Base-by-base conservation (phyloP, 306 rosid species). In the Acacia melanoxylon region DNA sequence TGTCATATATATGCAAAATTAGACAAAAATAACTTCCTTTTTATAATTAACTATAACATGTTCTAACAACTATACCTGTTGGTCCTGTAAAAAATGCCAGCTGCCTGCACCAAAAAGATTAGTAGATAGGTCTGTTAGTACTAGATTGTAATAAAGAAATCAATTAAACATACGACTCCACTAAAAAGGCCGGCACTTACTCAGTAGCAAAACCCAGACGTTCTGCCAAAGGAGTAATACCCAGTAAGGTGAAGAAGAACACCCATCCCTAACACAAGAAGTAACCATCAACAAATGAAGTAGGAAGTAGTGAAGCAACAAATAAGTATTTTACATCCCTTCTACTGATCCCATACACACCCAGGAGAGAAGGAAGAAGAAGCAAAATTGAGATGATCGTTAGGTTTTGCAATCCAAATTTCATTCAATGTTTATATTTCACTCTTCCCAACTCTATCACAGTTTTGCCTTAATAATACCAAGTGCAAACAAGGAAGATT, bases 61-160 rank as follows among this genome's bases (percentile, higher is more conserved):
- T 25, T 31, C 0, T 2, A 27, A 37, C 48, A n/a, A n/a, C 6
- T 10, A 24, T 84, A 94, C 98, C 98, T 86, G 97, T 92, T 24
- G 98, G 92, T 62, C 98, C 98, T 0, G 98, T 94, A 87, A 59
- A 94, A 84, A 88, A 90, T n/a, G 97, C 94, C 49, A 94, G 98
- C 76, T 94, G 98, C 90, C 98, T 94, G 94, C 81, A 84, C 22
- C 27, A 70, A 31, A 67, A 37, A 74, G 78, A 80, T 6, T 12
- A 74, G 42, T 62, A 81, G 74, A 75, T 20, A 1, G 31, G 42
- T 24, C 7, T 33, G 41, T 88, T 72, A 85, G 77, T 65, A 75
- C 10, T 41, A 63, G 77, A 46, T 42, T 20, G 79, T n/a, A 19
- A 42, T 35, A 37, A 68, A 44, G 68, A 42, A 33, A 69, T 49